Base-by-base conservation (phyloP, 1,284 basidiomycete genomes). In the Cryptococcus amylolentus region DNA sequence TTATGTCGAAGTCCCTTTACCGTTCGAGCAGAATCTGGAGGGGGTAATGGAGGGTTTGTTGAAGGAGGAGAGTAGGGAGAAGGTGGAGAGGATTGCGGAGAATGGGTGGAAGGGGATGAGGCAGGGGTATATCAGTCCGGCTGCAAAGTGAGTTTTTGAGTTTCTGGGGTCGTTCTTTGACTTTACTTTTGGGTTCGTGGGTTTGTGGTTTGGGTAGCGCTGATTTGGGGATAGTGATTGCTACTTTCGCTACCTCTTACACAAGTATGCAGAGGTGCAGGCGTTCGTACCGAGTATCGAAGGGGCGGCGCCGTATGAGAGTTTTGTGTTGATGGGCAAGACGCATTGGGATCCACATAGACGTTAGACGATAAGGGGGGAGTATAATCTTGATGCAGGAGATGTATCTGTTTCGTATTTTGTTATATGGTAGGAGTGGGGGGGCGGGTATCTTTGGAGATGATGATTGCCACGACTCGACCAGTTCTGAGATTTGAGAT, bases 281-380 rank as follows among this genome's bases (percentile, higher is more conserved):
- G 41, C 37, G 0, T 77, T 75, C 49, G 50, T 62, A 38, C 74
- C 75, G 0, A 60, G 62, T 18, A 49, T 75, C 35, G 56, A 57
- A 46, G 57, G 57, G n/a, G 56, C 66, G n/a, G 56, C 60, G 10
- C 60, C 69, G 13, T 70, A 68, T 49, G 74, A 69, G 54, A 68
- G 65, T 35, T 75, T 72, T 26, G 57, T 77, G 60, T 62, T 69
- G 52, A 69, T 62, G 49, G 73, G 72, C 4, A 63, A 52, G 39
- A 67, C 65, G 1, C 58, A 72, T 18, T 76, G 73, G 73, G 67
- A 70, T 45, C 70, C 70, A 0, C 67, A 71, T 56, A 37, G 41
- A 35, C 39, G 23, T 38, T 47, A 47, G 20, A n/a, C n/a, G n/a
- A n/a, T n/a, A n/a, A n/a, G 23, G 23, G 23, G 23, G 23, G 23